Base-by-base conservation (phyloP, 805 yeast species). In the Pichia eremophila region DNA sequence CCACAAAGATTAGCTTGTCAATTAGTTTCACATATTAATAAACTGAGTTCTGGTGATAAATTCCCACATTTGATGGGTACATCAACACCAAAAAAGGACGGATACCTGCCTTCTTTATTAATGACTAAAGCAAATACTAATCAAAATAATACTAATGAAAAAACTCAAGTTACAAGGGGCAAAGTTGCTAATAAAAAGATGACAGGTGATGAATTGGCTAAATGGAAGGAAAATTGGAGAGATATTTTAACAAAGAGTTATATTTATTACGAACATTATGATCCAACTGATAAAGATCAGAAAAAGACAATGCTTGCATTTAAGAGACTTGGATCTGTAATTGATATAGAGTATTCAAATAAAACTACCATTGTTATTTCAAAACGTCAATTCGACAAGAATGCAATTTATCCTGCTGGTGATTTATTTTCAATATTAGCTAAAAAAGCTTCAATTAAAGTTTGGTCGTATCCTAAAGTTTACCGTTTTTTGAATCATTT, bases 391-490 rank as follows among this genome's bases (percentile, higher is more conserved):
- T 67, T 69, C 61, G 63, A 71, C 56, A 52, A 72, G 49, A 57
- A 53, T 51, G 59, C 56, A 39, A 70, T 61, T 12, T 77, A 81
- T 59, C 71, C 66, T 60, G 51, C 64, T 56, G 64, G 76, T 49
- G 95, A 90, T 61, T 79, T 87, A 9, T 75, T 88, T 54, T 70
- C 75, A 46, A 74, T 78, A 52, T 95, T 90, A 6, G 62, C 67
- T 32, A 71, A 69, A 43, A 73, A 72, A 45, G 79, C 78, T 50
- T 79, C 78, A 51, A 76, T 84, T 63, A 87, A 90, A 62, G 84
- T 90, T 25, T 91, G 97, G 96, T 78, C 83, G 38, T 81, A 78
- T 57, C 95, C 87, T 47, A 91, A 90, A 63, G 88, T 90, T 2
- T 75, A 80, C 57, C 69, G 96, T 45, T 90, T 90, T 58, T 72